Percentiles rank a stretch among this genome's conserved stretches.
Conservation (phyloP, 2,329 filamentous ascomycete genomes). For the Colletotrichum phormii region DNA sequence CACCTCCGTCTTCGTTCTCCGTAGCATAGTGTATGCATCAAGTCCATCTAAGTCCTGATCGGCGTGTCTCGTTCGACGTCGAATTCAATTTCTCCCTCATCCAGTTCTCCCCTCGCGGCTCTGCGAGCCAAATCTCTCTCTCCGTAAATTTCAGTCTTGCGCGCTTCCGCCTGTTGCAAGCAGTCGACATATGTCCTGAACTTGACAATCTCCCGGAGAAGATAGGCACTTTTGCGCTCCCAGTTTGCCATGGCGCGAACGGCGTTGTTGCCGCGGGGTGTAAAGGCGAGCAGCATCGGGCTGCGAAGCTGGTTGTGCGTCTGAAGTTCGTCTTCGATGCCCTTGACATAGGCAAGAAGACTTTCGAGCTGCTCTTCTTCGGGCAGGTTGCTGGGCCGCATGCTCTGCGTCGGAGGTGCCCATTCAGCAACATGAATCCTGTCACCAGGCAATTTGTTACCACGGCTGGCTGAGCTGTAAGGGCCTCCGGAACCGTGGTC, state of each 20-base stretch:
- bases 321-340: constrained; percentile 86
- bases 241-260: constrained; percentile 93
- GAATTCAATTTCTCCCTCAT: constrained; percentile 52
- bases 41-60: constrained; percentile 41
- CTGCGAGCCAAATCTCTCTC: constrained; percentile 66
- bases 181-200: constrained; percentile 95
- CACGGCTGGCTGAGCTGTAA: constrained; percentile 52
- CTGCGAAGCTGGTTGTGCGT: constrained; percentile 89
- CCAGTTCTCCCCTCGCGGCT: constrained; percentile 60
- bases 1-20: background rate
- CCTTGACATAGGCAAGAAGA: constrained; percentile 82
- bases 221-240: constrained; percentile 94
- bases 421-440: constrained; percentile 87
- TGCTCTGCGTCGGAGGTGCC: constrained; percentile 88
- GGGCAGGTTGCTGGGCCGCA: constrained; percentile 82
- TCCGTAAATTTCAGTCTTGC: constrained; percentile 77
- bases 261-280: constrained; percentile 83
- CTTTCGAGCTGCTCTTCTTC: constrained; percentile 85
- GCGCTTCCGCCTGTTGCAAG: constrained; percentile 75
- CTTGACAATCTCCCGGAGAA: constrained; percentile 94
- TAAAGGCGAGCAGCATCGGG: constrained; percentile 90
- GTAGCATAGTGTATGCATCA: constrained; percentile 26
- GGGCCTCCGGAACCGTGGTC: constrained; percentile 61
- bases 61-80: constrained; percentile 51
- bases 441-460: constrained; percentile 81